phyloP scores from a whole-genome alignment of 2,329 filamentous ascomycete species.

The Ceratocystis ficicola region DNA sequence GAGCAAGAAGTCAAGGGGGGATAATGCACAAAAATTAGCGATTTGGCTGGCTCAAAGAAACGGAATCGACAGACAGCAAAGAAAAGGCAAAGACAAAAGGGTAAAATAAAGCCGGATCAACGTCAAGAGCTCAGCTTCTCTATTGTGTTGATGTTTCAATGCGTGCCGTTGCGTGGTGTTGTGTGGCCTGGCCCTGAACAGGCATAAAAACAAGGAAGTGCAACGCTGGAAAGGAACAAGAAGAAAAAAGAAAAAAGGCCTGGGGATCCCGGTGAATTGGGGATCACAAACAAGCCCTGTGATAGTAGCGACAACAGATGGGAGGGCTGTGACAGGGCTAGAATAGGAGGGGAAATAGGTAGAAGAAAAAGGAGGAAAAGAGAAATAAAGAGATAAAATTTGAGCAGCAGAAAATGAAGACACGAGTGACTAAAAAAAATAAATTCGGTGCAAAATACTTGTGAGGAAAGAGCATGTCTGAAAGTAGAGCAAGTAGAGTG shows the following conservation, averaged over 20 bases:
- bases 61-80: neutral
- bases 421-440: neutral
- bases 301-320: neutral
- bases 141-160: neutral
- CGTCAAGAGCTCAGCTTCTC: neutral
- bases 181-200: neutral
- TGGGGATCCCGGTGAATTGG: neutral
- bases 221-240: constrained; percentile 2
- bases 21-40: no score
- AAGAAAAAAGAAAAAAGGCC: no score
- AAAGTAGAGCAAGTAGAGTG: neutral
- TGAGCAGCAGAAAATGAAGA: neutral
- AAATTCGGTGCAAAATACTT: neutral
- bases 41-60: no score
- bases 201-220: neutral
- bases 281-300: neutral
- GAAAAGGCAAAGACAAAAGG: neutral
- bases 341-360: neutral
- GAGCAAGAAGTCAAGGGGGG: no score
- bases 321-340: neutral
- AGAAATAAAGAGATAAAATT: neutral
- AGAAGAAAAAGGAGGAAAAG: neutral
- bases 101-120: neutral
- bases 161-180: neutral
- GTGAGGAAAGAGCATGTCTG: constrained; percentile 5